Conservation (phyloP, 2,329 filamentous ascomycete genomes). For the Penicillium griseofulvum region DNA sequence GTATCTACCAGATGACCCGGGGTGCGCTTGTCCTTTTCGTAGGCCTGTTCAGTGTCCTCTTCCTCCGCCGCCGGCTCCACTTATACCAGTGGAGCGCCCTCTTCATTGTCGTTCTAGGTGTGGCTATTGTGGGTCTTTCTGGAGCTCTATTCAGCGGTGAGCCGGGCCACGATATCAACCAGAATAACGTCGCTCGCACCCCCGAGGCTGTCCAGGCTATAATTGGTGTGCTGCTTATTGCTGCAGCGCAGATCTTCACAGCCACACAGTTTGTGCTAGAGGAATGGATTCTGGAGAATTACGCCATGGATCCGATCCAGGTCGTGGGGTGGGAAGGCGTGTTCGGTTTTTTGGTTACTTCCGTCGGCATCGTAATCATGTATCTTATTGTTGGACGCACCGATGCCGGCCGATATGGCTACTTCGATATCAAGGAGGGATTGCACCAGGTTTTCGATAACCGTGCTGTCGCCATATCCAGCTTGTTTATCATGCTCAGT, state of each 20-base stretch:
- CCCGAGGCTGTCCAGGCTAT: constrained; percentile 66
- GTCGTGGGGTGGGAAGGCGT: constrained; percentile 96
- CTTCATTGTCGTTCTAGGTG: constrained; percentile 80
- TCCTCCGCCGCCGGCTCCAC: constrained; percentile 74
- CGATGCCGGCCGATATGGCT: constrained; percentile 69
- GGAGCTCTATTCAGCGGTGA: constrained; percentile 73
- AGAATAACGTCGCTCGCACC: constrained; percentile 42
- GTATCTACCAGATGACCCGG: constrained; percentile 98
- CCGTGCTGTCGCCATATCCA: constrained; percentile 69
- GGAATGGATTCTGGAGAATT: constrained; percentile 83
- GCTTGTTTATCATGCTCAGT: constrained; percentile 90
- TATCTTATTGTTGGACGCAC: constrained; percentile 76
- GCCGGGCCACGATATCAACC: constrained; percentile 36
- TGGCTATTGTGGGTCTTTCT: constrained; percentile 84
- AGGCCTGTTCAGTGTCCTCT: constrained; percentile 88
- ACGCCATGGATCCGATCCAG: constrained; percentile 77
- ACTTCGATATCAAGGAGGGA: constrained; percentile 87
- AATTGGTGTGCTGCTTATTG: constrained; percentile 84
- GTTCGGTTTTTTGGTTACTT: constrained; percentile 80
- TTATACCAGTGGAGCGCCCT: constrained; percentile 93
- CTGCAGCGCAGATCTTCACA: constrained; percentile 92
- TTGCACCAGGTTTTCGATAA: constrained; percentile 76
- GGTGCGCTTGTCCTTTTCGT: constrained; percentile 95
- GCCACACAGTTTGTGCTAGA: constrained; percentile 95
- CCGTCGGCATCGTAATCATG: constrained; percentile 74